A percentile compares a stretch with the other conserved stretches of the same genome.
phyloP scores from a whole-genome alignment of 2,329 filamentous ascomycete genomes.

The Xylaria hypoxylon region DNA sequence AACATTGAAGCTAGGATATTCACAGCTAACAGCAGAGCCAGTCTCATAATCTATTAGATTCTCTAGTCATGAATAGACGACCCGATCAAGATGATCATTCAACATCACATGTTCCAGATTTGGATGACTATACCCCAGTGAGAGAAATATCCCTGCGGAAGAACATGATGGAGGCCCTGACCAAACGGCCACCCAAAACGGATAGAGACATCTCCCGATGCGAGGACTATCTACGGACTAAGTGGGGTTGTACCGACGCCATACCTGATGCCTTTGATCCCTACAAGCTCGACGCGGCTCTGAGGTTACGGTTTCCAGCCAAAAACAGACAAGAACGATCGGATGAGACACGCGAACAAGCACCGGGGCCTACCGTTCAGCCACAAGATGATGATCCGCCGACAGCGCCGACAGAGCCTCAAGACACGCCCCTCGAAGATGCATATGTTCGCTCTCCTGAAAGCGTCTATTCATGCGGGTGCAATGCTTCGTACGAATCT shows the following conservation, averaged over 20 bases:
- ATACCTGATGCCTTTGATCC: constrained; percentile 38
- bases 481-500: not conserved
- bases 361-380: not conserved
- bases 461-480: not conserved
- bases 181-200: not conserved
- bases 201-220: constrained; percentile 20
- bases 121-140: constrained; percentile 12
- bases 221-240: constrained; percentile 34
- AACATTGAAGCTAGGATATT: not conserved
- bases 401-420: not conserved
- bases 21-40: not conserved
- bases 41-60: not conserved
- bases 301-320: constrained; percentile 7
- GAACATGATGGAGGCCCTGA: not conserved
- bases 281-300: constrained; percentile 27
- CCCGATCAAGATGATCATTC: not conserved
- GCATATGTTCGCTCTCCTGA: not conserved
- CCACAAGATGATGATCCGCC: not conserved
- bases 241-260: constrained; percentile 32
- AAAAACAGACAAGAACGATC: not conserved
- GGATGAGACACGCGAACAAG: not conserved
- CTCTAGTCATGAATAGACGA: not conserved
- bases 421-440: not conserved
- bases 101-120: not conserved
- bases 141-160: constrained; percentile 12